phyloP scores from a whole-genome alignment of 208 protist species.

The Acanthamoeba sp. region DNA sequence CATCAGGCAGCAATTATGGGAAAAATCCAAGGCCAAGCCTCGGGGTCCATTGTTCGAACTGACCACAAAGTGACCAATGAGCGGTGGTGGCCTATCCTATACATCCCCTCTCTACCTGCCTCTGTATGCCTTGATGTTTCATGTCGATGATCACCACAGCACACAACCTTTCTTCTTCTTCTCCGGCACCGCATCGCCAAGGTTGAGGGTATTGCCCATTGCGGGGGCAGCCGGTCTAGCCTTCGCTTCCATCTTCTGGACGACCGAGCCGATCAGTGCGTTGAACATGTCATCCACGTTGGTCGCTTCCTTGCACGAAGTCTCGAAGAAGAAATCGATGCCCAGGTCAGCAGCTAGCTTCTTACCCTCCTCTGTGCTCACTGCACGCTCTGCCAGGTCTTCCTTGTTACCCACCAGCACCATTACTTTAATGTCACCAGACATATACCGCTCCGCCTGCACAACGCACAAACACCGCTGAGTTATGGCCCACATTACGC shows the following conservation, averaged over 20 bases:
- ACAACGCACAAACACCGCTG: neutral
- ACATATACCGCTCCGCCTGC: conserved; percentile 5
- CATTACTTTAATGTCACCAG: neutral
- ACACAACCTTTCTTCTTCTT: conserved; percentile 7
- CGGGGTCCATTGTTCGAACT: too few species aligned
- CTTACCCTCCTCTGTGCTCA: conserved; percentile 6
- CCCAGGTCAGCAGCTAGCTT: neutral
- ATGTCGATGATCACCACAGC: neutral
- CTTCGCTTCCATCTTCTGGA: neutral
- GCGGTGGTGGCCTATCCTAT: too few species aligned
- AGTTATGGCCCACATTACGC: neutral
- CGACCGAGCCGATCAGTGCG: neutral
- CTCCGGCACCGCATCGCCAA: neutral
- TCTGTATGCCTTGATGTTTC: too few species aligned
- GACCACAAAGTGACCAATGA: too few species aligned
- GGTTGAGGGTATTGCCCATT: neutral
- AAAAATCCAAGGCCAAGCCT: too few species aligned
- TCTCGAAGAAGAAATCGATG: neutral
- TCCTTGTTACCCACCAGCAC: conserved; percentile 32
- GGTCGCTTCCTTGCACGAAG: neutral
- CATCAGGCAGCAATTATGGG: neutral
- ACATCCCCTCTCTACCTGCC: neutral
- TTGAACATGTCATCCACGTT: conserved; percentile 15
- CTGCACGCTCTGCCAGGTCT: neutral
- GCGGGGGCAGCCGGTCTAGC: neutral